These are phyloP conservation scores for Candida khao-thaluensis DNA, from an alignment of 805 yeast species.

Conservation along the genomic window DNA sequence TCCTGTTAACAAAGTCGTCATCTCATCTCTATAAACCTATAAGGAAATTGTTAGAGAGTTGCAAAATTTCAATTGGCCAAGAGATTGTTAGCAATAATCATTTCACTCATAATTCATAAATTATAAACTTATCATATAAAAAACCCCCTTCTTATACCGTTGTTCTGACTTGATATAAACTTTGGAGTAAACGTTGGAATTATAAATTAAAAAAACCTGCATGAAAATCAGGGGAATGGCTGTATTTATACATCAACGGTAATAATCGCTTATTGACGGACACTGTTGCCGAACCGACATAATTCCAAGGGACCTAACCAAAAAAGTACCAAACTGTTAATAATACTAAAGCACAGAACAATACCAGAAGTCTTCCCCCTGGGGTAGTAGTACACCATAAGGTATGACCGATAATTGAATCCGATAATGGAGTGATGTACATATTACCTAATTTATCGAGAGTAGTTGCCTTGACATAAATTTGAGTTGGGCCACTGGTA, in stretches of 20 bases:
- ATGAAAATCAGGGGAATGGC: neutral
- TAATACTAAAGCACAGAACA: constrained; percentile 16
- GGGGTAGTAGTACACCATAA: constrained; percentile 36
- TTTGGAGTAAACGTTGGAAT: no score
- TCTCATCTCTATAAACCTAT: constrained; percentile 1
- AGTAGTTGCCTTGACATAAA: constrained; percentile 35
- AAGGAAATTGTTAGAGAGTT: constrained; percentile 9
- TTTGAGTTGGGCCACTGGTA: constrained; percentile 41
- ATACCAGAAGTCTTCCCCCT: constrained; percentile 29
- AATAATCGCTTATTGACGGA: constrained; percentile 17
- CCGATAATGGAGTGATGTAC: constrained; percentile 27
- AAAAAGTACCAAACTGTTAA: constrained; percentile 9
- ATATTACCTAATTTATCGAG: constrained; percentile 28
- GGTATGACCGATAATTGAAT: constrained; percentile 31
- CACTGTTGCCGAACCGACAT: no score
- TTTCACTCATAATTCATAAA: constrained; percentile 1
- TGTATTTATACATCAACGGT: constrained; percentile 11
- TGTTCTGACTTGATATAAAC: no score
- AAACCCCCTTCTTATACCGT: no score
- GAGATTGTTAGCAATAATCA: neutral
- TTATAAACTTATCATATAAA: neutral
- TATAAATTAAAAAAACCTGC: constrained; percentile 2
- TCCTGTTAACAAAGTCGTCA: constrained; percentile 1
- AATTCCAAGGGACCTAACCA: no score
- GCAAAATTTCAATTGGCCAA: neutral